Evolutionary conservation across 1,284 basidiomycete species (phyloP).

Genomic region (Mrakiaceae sp.): DNA sequence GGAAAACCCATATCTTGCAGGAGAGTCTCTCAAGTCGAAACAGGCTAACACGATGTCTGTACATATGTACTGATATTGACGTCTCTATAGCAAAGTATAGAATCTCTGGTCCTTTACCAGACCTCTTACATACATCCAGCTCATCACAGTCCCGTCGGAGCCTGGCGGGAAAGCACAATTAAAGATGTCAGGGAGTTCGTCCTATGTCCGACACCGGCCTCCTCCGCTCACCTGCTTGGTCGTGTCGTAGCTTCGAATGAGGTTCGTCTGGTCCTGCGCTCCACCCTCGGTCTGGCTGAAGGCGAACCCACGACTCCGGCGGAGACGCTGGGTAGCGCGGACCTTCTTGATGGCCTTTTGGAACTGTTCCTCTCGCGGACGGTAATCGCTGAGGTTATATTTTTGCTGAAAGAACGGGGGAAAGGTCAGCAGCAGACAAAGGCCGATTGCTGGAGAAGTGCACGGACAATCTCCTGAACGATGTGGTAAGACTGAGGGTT

Average conservation of each 20-base stretch:
- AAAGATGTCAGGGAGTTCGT: too few relatives aligned
- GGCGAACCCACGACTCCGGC: conserved; percentile 84
- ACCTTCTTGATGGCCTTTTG: conserved; percentile 98
- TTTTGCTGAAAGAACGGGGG: conserved; percentile 50
- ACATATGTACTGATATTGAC: too few relatives aligned
- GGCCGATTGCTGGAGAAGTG: conserved; percentile 5
- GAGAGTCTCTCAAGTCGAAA: too few relatives aligned
- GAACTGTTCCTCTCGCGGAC: conserved; percentile 96
- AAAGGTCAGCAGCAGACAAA: background rate
- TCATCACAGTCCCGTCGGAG: too few relatives aligned
- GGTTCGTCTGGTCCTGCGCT: conserved; percentile 69
- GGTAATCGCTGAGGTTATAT: conserved; percentile 94
- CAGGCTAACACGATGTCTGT: too few relatives aligned
- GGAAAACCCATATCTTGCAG: too few relatives aligned
- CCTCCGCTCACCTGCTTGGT: conserved; percentile 38
- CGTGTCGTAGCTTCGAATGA: conserved; percentile 85
- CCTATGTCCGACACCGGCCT: too few relatives aligned
- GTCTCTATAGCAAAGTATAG: too few relatives aligned
- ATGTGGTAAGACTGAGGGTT: conserved; percentile 86
- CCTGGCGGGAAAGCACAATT: too few relatives aligned
- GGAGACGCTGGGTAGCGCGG: conserved; percentile 86
- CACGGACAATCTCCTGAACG: conserved; percentile 63
- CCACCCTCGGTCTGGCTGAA: conserved; percentile 89
- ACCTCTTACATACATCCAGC: too few relatives aligned
- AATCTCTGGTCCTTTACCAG: too few relatives aligned